Percentiles rank a stretch among this genome's conserved stretches.
Conservation (phyloP, 116 monocot species). For the Cymodocea nodosa region DNA sequence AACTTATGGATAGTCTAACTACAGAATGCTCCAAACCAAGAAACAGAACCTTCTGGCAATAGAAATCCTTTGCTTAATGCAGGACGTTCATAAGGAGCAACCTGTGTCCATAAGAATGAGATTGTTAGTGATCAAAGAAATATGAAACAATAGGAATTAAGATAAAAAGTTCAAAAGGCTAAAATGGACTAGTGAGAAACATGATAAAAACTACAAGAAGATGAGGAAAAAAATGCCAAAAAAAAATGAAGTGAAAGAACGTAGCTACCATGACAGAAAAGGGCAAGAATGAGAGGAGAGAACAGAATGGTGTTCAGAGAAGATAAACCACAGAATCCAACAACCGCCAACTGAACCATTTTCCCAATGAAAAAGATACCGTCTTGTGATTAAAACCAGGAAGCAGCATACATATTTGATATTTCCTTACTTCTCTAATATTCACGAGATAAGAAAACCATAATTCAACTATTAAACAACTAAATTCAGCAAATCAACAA, state of each 20-base stretch:
- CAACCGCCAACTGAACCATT: neutral
- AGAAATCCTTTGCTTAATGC: slow-evolving; percentile 98
- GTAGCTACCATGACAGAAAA: neutral
- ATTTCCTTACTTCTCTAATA: too few species aligned
- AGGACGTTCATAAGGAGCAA: slow-evolving; percentile 93
- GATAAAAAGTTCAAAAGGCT: too few species aligned
- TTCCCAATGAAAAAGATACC: neutral
- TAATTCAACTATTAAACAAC: too few species aligned
- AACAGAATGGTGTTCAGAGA: neutral
- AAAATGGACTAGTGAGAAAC: too few species aligned
- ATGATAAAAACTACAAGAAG: neutral
- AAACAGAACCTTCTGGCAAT: slow-evolving; percentile 78
- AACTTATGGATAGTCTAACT: too few species aligned
- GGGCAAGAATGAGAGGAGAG: neutral
- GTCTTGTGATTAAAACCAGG: too few species aligned
- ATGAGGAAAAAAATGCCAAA: neutral
- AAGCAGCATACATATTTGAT: too few species aligned
- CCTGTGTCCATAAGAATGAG: slow-evolving; percentile 22
- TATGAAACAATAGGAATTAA: neutral
- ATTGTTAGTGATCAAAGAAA: neutral
- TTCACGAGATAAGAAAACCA: too few species aligned
- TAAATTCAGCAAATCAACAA: too few species aligned
- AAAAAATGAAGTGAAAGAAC: neutral
- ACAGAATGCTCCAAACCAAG: too few species aligned
- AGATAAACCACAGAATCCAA: neutral